Conservation (phyloP, 139 green algal genomes). For the Haematococcus sp. region DNA sequence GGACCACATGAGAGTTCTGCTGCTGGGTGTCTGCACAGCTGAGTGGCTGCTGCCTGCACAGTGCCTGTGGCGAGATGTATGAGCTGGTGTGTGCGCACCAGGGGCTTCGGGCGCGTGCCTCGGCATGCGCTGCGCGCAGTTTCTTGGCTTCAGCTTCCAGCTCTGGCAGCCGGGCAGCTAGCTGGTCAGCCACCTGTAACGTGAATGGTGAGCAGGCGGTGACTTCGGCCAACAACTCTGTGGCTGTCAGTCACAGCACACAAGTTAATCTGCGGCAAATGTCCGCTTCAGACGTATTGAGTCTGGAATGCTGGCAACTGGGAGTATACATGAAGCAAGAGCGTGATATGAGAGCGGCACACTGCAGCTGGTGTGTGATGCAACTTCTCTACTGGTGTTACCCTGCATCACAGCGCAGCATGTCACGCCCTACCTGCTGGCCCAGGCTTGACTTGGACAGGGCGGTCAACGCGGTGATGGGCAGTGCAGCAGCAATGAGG, state of each 20-base stretch:
- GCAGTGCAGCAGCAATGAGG: constrained; percentile 41
- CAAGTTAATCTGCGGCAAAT: neutral
- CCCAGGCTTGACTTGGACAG: constrained; percentile 59
- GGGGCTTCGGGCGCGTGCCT: constrained; percentile 17
- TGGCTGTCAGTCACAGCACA: neutral
- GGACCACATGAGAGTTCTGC: neutral
- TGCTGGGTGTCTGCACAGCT: no score
- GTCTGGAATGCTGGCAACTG: neutral
- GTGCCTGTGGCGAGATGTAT: neutral
- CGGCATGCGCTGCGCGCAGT: constrained; percentile 18
- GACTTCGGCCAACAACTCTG: neutral
- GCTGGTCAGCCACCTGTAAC: constrained; percentile 24
- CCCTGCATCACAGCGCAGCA: neutral
- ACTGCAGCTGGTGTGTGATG: neutral
- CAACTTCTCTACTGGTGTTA: neutral
- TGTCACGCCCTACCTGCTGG: constrained; percentile 35
- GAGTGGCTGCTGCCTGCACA: no score
- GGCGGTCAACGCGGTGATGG: constrained; percentile 46
- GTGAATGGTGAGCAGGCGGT: neutral
- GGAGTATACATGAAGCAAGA: neutral
- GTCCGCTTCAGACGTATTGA: neutral
- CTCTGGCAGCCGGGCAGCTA: constrained; percentile 48
- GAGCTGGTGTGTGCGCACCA: constrained; percentile 9
- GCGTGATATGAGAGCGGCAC: neutral
- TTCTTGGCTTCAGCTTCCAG: constrained; percentile 48